phyloP scores from a whole-genome alignment of 345 rosid genomes.

The Erodium maritimum region DNA sequence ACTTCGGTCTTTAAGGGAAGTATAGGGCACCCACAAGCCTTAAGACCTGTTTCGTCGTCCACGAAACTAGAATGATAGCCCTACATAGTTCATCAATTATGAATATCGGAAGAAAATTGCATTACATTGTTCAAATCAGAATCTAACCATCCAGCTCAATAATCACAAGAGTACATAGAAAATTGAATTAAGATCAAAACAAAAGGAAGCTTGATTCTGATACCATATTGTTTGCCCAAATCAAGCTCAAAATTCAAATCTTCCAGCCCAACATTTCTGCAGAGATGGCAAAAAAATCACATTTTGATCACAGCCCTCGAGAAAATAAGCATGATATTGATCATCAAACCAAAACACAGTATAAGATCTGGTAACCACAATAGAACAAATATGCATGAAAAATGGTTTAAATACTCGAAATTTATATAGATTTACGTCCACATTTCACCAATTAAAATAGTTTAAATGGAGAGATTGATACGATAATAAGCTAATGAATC shows the following conservation, averaged over 20 bases:
- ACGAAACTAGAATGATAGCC: constrained; percentile 94
- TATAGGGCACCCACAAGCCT: constrained; percentile 85
- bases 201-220: background rate
- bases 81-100: constrained; percentile 32
- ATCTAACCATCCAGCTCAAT: background rate
- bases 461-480: background rate
- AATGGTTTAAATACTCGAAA: too few species aligned
- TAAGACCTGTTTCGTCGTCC: constrained; percentile 63
- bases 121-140: background rate
- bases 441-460: background rate
- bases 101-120: background rate
- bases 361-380: background rate
- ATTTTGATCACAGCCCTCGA: too few species aligned
- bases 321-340: too few species aligned
- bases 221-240: constrained; percentile 5
- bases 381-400: background rate
- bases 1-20: constrained; percentile 90
- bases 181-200: background rate
- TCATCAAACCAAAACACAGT: background rate
- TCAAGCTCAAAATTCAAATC: background rate
- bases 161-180: background rate
- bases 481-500: too few species aligned
- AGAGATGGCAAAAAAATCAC: background rate
- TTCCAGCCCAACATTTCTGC: constrained; percentile 1
- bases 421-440: too few species aligned